Base-by-base conservation (phyloP, 768 basidiomycete species). In the Atractiella rhizophila region DNA sequence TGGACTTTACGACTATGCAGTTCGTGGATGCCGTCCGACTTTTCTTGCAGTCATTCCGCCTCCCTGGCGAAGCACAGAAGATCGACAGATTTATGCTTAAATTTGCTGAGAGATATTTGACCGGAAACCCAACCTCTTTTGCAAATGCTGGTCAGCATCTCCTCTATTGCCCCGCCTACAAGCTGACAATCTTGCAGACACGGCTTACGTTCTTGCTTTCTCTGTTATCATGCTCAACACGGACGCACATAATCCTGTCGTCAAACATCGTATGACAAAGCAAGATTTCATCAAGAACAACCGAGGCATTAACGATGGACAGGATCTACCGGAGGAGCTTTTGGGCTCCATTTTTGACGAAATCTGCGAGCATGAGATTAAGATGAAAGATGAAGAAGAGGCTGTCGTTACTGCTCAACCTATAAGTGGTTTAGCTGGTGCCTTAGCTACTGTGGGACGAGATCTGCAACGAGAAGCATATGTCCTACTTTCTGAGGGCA, bases 41-140 rank as follows among this genome's bases (percentile, higher is more conserved):
- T 43, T 94, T 91, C 61, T 62, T 98, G 21, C 91, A 98, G 58
- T 70, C 82, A 4, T 96, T 96, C 69, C 78, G 91, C 35, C 68
- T 98, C 16, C 91, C 91, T 6, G 91, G 91, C 32, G 91, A 98
- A 60, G 66, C 83, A 0, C 91, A 98, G 59, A 96, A 96, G 62
- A 96, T 98, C 50, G 91, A 98, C 66, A 74, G 91, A 8, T 96
- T 71, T 62, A 86, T 98, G 82, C 70, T 96, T 40, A 98, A 98
- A 59, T 98, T 94, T 54, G 88, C 91, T 8, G 86, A 96, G 57
- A 71, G 85, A 27, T 98, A 83, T 57, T 83, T 94, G 47, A 79
- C 74, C 11, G 75, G 74, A 42, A 94, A 96, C 57, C 60, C 71
- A 0, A 78, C 77, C 1, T 67, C 70, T 2, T 98, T 96, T 54